Evolutionary conservation across 192 early-diverging fungal species (phyloP), one percentile per base, ranked within the genome.

Genomic region (Mortierella alpina): DNA sequence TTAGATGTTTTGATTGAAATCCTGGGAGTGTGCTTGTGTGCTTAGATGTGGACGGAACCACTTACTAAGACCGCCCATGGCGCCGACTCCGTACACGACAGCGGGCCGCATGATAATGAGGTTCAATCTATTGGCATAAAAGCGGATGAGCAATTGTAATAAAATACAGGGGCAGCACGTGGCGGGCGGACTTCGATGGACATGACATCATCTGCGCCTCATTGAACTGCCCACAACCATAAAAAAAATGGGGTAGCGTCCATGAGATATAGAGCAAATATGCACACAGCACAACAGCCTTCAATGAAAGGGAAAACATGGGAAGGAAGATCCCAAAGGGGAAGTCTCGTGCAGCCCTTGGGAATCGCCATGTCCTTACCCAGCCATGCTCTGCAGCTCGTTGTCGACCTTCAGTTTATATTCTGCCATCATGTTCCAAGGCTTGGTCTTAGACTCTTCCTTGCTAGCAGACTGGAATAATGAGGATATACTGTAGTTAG

Each of bases 31-130:
- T 39, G 12, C n/a, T n/a, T 51, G 23, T 40, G 15, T 13, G 22
- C 14, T n/a, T 41, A 57, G 7, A 69, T 6, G 15, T 65, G 51
- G 40, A 18, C 54, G 57, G 54, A 82, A 39, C 50, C n/a, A 87
- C 87, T 73, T 86, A 95, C 94, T 94, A 63, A 96, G 84, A 52
- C 93, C 95, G 15, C 79, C 80, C 45, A 87, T 84, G 67, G 97
- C 96, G 18, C 91, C 92, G 1, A 90, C 84, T 22, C 97, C 97
- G 70, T 98, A 99, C 41, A 97, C 89, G 20, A 96, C 84, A 51
- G 96, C 92, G 7, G 96, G 96, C 41, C 97, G 86, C 46, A 99
- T 57, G 46, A 99, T 92, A 41, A 97, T 86, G 18, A 95, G 70
- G 58, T 96, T 92, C 42, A 97, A 85, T 13, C 91, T 91, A 62